A percentile compares a stretch with the other conserved stretches of the same genome.
Conservation (phyloP, 345 rosid genomes). For the Eucalyptus cladocalyx region DNA sequence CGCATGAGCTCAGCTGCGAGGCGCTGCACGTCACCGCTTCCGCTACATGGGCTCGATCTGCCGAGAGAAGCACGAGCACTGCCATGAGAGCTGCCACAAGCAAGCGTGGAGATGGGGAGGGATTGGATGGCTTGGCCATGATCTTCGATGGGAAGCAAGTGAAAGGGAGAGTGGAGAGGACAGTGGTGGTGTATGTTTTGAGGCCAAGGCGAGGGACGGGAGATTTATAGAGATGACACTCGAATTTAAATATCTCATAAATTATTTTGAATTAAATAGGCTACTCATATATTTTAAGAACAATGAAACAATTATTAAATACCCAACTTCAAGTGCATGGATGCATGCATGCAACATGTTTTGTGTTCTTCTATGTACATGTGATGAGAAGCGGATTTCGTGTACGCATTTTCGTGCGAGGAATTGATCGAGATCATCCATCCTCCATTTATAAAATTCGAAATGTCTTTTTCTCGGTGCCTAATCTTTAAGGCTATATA, state of each 20-base stretch:
- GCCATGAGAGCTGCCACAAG: neutral
- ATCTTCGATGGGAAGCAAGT: neutral
- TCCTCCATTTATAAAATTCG: neutral
- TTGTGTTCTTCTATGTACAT: neutral
- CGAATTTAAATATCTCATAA: neutral
- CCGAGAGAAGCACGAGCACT: neutral
- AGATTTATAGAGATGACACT: neutral
- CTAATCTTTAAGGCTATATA: too few relatives aligned
- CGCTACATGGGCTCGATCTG: neutral
- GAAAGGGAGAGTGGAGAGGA: neutral
- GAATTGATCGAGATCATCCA: neutral
- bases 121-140: neutral
- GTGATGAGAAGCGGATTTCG: neutral
- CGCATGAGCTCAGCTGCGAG: slow-evolving; percentile 40
- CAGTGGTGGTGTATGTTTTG: neutral
- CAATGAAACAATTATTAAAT: neutral
- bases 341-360: neutral
- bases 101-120: neutral
- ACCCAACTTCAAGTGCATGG: neutral
- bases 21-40: slow-evolving; percentile 42
- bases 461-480: neutral
- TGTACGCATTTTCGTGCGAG: neutral
- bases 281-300: neutral
- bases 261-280: neutral
- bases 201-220: neutral